Percentiles rank a stretch among this genome's conserved stretches.
These are phyloP conservation scores for Penicillium brevicompactum DNA, from an alignment of 2,329 filamentous ascomycete species.

Conservation along the genomic window DNA sequence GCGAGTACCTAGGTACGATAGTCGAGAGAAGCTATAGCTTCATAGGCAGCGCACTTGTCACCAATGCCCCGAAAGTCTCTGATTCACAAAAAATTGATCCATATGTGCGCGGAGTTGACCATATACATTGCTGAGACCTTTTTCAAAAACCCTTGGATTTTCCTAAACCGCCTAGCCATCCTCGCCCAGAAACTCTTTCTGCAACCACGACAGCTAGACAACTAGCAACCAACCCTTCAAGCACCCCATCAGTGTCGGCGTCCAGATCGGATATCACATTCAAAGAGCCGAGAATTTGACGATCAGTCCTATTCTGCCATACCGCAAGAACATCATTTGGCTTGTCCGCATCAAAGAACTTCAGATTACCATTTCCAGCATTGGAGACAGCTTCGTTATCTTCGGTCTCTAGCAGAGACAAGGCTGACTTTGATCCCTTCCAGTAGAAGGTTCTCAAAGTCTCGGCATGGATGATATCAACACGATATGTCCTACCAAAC, in stretches of 20 bases:
- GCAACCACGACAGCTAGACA: constrained; percentile 13
- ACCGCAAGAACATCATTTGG: constrained; percentile 11
- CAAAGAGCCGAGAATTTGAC: constrained; percentile 7
- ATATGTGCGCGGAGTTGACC: too few relatives aligned
- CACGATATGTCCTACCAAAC: constrained; percentile 3
- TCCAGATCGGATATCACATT: constrained; percentile 9
- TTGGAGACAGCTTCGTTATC: neutral
- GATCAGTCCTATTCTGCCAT: constrained; percentile 12
- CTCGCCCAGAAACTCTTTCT: constrained; percentile 11
- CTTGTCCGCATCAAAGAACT: constrained; percentile 9
- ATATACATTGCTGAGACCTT: too few relatives aligned
- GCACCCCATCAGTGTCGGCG: constrained; percentile 5
- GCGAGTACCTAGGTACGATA: too few relatives aligned
- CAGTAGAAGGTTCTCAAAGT: constrained; percentile 3
- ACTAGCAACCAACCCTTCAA: constrained; percentile 11
- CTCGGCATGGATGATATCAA: neutral
- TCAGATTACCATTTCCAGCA: constrained; percentile 6
- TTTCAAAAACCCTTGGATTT: neutral
- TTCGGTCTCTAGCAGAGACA: neutral
- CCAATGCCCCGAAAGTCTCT: too few relatives aligned
- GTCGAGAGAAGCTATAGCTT: too few relatives aligned
- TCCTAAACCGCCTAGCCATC: constrained; percentile 7
- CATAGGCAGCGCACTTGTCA: too few relatives aligned
- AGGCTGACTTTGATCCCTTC: constrained; percentile 4
- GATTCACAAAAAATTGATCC: too few relatives aligned